Evolutionary conservation across 2,329 filamentous ascomycete species (phyloP).

Genomic region (Pseudocercospora cruenta): DNA sequence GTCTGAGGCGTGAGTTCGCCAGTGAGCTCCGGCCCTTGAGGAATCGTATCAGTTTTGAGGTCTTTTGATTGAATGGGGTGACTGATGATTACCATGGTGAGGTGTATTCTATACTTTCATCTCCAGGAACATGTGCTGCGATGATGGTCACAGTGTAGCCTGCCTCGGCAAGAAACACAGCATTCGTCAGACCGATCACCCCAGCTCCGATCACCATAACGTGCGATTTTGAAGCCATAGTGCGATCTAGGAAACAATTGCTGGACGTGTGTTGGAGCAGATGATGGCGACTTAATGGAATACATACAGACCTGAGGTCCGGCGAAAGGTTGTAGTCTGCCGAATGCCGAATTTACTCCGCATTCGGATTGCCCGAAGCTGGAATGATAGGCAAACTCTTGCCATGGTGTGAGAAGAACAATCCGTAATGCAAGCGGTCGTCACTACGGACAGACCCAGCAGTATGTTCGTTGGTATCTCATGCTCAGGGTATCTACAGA

Average conservation of each 20-base stretch:
- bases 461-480: constrained; percentile 4
- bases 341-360: constrained; percentile 8
- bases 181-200: constrained; percentile 52
- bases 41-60: not conserved
- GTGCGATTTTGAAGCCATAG: constrained; percentile 8
- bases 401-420: not conserved
- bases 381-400: constrained; percentile 1
- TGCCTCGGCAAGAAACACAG: constrained; percentile 47
- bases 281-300: not conserved
- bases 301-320: not conserved
- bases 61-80: not conserved
- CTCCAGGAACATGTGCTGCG: constrained; percentile 48
- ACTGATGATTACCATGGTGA: constrained; percentile 43
- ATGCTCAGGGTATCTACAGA: constrained; percentile 22
- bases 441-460: not conserved
- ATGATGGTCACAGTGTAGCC: constrained; percentile 49
- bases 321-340: not conserved
- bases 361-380: constrained; percentile 8
- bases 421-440: not conserved
- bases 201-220: constrained; percentile 43
- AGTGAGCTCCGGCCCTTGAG: constrained; percentile 53
- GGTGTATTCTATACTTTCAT: constrained; percentile 47
- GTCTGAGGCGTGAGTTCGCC: constrained; percentile 47
- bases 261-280: not conserved
- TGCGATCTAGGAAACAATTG: not conserved